Evolutionary conservation across 179 eudicot species (phyloP).

Genomic region (Dionaea muscipula): DNA sequence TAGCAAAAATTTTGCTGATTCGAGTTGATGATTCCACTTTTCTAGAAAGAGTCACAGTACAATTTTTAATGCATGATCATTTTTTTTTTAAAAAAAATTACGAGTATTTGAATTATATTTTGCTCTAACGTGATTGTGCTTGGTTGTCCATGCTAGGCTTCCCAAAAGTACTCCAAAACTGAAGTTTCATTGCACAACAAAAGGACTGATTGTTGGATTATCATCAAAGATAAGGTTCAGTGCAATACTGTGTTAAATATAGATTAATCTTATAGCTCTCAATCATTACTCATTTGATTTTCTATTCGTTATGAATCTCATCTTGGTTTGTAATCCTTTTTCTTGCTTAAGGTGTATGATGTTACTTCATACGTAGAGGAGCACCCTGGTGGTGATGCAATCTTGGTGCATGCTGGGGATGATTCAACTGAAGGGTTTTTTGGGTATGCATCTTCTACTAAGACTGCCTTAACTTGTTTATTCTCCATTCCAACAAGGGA

Average conservation of each 20-base stretch:
- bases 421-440: slow-evolving; percentile 90
- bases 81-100: neutral
- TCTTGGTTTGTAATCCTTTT: no score
- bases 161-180: slow-evolving; percentile 43
- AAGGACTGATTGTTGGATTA: slow-evolving; percentile 92
- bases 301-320: no score
- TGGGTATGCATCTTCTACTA: slow-evolving; percentile 36
- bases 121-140: neutral
- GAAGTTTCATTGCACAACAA: slow-evolving; percentile 74
- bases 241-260: no score
- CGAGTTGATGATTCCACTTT: neutral
- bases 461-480: neutral
- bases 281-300: no score
- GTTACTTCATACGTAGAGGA: slow-evolving; percentile 90
- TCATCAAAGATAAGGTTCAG: slow-evolving; percentile 78
- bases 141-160: slow-evolving; percentile 22
- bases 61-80: neutral
- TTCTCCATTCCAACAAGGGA: no score
- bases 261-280: no score
- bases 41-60: neutral
- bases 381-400: slow-evolving; percentile 98
- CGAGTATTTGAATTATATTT: slow-evolving; percentile 1
- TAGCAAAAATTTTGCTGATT: neutral
- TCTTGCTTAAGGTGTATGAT: slow-evolving; percentile 29
- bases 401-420: slow-evolving; percentile 78